Percentiles rank a stretch among this genome's conserved stretches.
These are phyloP conservation scores for Chlorophyllum brunneum DNA, from an alignment of 768 basidiomycete genomes.

Conservation along the genomic window DNA sequence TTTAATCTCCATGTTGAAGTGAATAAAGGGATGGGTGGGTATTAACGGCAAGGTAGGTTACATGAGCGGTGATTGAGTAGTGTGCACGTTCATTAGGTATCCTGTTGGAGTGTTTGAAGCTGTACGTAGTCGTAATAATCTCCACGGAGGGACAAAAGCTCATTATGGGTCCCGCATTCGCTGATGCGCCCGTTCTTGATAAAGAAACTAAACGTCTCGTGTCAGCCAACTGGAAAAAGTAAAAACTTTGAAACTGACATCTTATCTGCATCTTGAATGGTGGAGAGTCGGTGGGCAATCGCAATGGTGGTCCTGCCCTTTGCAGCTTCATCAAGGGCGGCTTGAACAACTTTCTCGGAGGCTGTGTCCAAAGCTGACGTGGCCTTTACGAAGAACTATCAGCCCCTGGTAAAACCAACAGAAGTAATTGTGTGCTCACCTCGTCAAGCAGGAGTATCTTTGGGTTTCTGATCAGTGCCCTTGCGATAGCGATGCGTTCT, in stretches of 20 bases:
- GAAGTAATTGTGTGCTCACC: slow-evolving; percentile 9
- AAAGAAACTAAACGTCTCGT: slow-evolving; percentile 50
- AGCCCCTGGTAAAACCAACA: background rate
- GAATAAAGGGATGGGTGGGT: too few relatives aligned
- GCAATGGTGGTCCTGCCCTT: slow-evolving; percentile 86
- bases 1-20: too few relatives aligned
- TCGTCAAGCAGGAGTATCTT: slow-evolving; percentile 78
- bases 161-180: slow-evolving; percentile 78
- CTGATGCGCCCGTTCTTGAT: slow-evolving; percentile 73
- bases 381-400: slow-evolving; percentile 29
- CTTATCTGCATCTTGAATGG: slow-evolving; percentile 82
- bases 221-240: background rate
- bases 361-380: slow-evolving; percentile 81
- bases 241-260: slow-evolving; percentile 40
- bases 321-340: slow-evolving; percentile 80
- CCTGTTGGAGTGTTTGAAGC: slow-evolving; percentile 50
- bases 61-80: too few relatives aligned
- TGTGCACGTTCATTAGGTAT: background rate
- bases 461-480: slow-evolving; percentile 77
- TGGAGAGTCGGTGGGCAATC: slow-evolving; percentile 84
- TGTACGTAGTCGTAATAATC: slow-evolving; percentile 77
- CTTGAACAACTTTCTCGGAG: slow-evolving; percentile 86
- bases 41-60: too few relatives aligned
- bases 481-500: slow-evolving; percentile 69
- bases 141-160: slow-evolving; percentile 52